phyloP scores from a whole-genome alignment of 179 eudicot genomes.

The Spinacia oleracea region DNA sequence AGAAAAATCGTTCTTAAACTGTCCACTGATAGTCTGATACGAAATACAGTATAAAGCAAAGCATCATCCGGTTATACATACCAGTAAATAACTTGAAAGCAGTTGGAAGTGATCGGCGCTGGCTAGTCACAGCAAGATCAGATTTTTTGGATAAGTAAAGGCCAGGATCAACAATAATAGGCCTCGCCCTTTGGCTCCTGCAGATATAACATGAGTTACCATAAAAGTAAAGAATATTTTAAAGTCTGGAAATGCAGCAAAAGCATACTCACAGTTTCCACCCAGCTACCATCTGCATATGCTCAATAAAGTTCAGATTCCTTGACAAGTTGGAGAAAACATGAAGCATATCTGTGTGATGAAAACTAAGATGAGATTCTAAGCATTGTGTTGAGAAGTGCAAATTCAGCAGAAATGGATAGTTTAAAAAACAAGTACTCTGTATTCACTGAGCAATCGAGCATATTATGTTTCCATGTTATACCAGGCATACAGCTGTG shows the following conservation, averaged over 20 bases:
- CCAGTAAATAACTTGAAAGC: constrained; percentile 91
- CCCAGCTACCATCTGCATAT: constrained; percentile 66
- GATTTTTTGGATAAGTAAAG: constrained; percentile 90
- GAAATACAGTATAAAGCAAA: neutral
- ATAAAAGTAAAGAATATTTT: neutral
- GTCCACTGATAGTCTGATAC: neutral
- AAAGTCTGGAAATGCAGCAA: constrained; percentile 3
- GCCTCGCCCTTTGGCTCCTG: constrained; percentile 87
- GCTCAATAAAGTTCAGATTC: constrained; percentile 81
- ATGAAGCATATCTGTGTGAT: constrained; percentile 78
- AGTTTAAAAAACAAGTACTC: constrained; percentile 8
- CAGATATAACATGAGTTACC: neutral
- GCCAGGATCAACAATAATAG: constrained; percentile 87
- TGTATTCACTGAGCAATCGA: neutral
- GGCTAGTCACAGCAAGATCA: constrained; percentile 67
- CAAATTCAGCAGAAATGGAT: constrained; percentile 4
- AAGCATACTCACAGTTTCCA: constrained; percentile 83
- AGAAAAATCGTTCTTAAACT: neutral
- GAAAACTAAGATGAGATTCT: constrained; percentile 27
- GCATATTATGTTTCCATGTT: neutral
- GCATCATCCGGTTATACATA: constrained; percentile 28
- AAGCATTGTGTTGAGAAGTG: neutral
- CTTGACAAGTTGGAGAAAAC: constrained; percentile 88
- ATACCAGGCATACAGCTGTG: neutral
- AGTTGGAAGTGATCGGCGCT: constrained; percentile 81